These are phyloP conservation scores for Aspergillus sp. DNA, from an alignment of 2,329 filamentous ascomycete species.

Conservation along the genomic window DNA sequence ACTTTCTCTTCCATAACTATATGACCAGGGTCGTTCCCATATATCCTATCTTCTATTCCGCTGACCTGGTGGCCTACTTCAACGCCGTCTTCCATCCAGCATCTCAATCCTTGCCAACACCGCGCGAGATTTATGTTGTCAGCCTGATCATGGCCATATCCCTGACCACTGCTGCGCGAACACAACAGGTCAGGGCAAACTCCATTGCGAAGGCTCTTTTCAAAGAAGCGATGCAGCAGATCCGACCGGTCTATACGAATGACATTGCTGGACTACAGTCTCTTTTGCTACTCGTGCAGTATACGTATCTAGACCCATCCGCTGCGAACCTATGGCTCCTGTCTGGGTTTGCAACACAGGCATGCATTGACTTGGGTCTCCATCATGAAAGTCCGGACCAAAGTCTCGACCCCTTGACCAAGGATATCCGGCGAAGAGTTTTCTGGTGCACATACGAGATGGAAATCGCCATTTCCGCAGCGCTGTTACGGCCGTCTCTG, in stretches of 20 bases:
- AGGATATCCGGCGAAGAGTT: not conserved
- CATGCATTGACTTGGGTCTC: not conserved
- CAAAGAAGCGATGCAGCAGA: not conserved
- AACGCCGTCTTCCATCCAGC: not conserved
- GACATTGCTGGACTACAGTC: not conserved
- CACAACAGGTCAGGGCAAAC: not conserved
- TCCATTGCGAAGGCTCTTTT: not conserved
- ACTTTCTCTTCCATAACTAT: too few species aligned
- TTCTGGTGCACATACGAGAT: slow-evolving; percentile 3
- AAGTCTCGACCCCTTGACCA: not conserved
- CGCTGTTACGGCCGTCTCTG: not conserved
- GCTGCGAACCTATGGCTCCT: not conserved
- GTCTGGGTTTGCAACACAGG: not conserved
- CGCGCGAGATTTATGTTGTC: not conserved
- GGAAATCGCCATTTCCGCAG: not conserved
- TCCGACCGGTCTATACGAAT: not conserved
- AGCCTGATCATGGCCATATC: slow-evolving; percentile 1
- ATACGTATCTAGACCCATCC: not conserved
- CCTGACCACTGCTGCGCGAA: not conserved
- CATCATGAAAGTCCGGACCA: not conserved
- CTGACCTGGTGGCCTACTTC: not conserved
- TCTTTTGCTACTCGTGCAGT: not conserved
- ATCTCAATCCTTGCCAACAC: too few species aligned
- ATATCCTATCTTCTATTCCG: not conserved
- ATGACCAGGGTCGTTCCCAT: too few species aligned